Base-by-base conservation (phyloP, 1,284 basidiomycete genomes). In the Moesziomyces parantarcticus region DNA sequence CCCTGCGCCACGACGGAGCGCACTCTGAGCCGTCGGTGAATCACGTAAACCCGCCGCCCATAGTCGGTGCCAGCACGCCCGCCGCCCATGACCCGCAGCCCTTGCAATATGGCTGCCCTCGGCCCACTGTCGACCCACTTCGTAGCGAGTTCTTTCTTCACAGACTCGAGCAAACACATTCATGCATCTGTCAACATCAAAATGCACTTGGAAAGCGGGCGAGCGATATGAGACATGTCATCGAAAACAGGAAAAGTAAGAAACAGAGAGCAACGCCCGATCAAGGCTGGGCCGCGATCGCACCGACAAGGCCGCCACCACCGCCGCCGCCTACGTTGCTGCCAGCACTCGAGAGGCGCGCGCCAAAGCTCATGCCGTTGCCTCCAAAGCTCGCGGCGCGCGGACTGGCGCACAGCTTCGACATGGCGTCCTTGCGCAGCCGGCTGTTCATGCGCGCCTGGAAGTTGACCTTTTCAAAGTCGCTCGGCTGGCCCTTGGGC, bases 381-480 rank as follows among this genome's bases (percentile, higher is more conserved):
- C 64, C 70, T 20, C 64, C 70, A 58, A 74, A 74, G 56, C 61
- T 73, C 1, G 69, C 76, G 5, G 75, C 75, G 43, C 78, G 65
- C 5, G 78, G 78, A 50, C 75, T 77, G 22, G 71, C 72, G 50
- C 77, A 79, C 16, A 80, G 67, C 63, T 78, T 78, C 21, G 67
- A 76, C 77, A 80, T 77, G 51, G 78, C 78, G 40, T 80, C 77
- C 40, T 70, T 67, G 49, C 78, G 71, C 44, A 76, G 64, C n/a
- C 77, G 68, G 32, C 64, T 71, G 50, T 69, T 75, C 55, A 76
- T 67, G 43, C 78, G 59, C 39, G 72, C 65, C 45, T 78, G 72
- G 66, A 80, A 80, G 66, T 80, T 80, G 73, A 75, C 45, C 36
- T 68, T 64, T 23, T 66, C 59, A 44, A 80, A 80, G 25, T 80